Evolutionary conservation across 345 rosid genomes (phyloP), one percentile per base, ranked within the genome.

Genomic region (Eucalyptus shirleyi): DNA sequence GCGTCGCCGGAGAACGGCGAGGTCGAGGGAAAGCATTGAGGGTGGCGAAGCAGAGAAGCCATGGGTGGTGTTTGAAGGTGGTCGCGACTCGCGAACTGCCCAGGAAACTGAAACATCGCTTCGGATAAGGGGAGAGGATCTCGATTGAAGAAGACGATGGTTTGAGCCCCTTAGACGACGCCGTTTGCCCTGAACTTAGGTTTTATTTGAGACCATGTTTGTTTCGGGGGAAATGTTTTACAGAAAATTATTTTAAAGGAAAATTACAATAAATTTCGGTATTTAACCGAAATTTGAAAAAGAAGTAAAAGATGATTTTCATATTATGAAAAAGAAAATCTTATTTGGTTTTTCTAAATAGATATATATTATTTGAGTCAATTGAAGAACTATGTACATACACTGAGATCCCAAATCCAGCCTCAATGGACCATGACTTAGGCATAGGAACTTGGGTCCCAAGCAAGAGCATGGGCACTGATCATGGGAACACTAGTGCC

Each of bases 21-120:
- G 93, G 95, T 88, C 92, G 95, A 91, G 93, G 91, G 88, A 91
- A 92, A 92, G 96, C 94, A 96, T 90, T 93, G 87, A 62, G 67
- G 86, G 82, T 40, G 88, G 21, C 42, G 65, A 23, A 50, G 88
- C 44, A 86, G 62, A 34, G 62, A 86, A n/a, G 88, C 62, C 56
- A 86, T 32, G 7, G 30, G 44, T 32, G 62, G 88, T 32, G 42
- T 34, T 34, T 2, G 23, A 37, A 6, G 21, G 37, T 47, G 42
- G 55, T 3, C 24, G 65, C 88, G 45, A 51, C 40, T 18, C 28
- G 28, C 56, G 83, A 40, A 26, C 47, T 37, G 47, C 47, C 9
- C 83, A 10, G 23, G 6, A 21, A 23, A 11, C 47, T 0, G 30
- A 21, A 40, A 77, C 83, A 77, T 77, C 83, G 7, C 14, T 77